phyloP scores from a whole-genome alignment of 345 rosid species.

The Pistacia vera region DNA sequence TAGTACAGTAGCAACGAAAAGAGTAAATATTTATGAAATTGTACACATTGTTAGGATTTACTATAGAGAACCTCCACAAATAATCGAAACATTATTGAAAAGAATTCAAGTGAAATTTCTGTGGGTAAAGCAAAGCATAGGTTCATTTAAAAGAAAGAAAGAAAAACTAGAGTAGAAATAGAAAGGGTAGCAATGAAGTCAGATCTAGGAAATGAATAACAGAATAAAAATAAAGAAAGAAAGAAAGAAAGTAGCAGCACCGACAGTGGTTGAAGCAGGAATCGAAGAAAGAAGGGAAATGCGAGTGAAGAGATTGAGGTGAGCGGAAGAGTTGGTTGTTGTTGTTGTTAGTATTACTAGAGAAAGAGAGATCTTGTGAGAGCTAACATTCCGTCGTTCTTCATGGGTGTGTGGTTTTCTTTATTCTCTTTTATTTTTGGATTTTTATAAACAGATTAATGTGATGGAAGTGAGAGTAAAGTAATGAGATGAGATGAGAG shows the following conservation, averaged over 20 bases:
- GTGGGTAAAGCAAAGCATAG: too few relatives aligned
- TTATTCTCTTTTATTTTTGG: too few relatives aligned
- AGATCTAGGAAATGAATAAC: conserved; percentile 19
- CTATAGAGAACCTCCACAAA: too few relatives aligned
- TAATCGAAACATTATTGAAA: too few relatives aligned
- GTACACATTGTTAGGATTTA: too few relatives aligned
- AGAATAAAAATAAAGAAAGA: neutral
- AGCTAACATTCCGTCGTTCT: neutral
- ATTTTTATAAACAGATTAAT: too few relatives aligned
- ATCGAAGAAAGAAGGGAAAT: neutral
- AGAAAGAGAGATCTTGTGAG: conserved; percentile 5
- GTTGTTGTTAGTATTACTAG: too few relatives aligned
- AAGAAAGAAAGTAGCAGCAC: neutral
- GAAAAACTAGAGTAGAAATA: too few relatives aligned
- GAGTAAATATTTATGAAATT: too few relatives aligned
- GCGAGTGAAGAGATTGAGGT: neutral
- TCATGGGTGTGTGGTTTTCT: too few relatives aligned
- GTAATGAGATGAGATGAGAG: neutral
- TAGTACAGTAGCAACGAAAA: neutral
- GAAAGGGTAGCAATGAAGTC: neutral
- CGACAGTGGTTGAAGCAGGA: conserved; percentile 1
- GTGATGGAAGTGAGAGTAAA: neutral
- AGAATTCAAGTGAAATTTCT: too few relatives aligned
- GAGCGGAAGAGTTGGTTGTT: neutral
- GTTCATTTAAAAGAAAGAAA: too few relatives aligned